A percentile compares a stretch with the other conserved stretches of the same genome.
phyloP scores from a whole-genome alignment of 1,284 basidiomycete genomes.

The Heterobasidion annosum region DNA sequence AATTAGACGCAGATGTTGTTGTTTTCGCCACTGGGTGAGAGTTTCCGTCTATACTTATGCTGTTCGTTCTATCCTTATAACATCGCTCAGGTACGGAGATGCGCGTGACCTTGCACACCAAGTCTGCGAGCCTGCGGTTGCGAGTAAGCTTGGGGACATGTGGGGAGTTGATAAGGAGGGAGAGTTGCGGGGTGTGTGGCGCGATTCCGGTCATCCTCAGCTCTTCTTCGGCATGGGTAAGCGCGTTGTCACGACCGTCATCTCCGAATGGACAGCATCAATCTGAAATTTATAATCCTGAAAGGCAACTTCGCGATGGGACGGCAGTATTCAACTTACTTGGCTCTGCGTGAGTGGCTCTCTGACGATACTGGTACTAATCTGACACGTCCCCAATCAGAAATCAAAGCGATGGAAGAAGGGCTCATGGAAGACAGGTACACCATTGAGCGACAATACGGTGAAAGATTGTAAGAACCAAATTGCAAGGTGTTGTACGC shows the following conservation, averaged over 20 bases:
- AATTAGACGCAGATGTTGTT: slow-evolving; percentile 58
- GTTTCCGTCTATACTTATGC: slow-evolving; percentile 2
- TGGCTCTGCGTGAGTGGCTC: slow-evolving; percentile 44
- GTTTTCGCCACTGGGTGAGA: slow-evolving; percentile 56
- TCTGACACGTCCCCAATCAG: slow-evolving; percentile 15
- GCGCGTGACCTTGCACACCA: slow-evolving; percentile 28
- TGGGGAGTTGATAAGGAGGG: slow-evolving; percentile 54
- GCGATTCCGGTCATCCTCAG: slow-evolving; percentile 40
- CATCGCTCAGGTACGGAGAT: slow-evolving; percentile 27
- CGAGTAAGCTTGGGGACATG: slow-evolving; percentile 33
- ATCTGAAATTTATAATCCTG: slow-evolving; percentile 1
- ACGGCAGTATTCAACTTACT: slow-evolving; percentile 46
- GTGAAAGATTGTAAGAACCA: neutral
- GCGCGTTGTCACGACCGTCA: slow-evolving; percentile 4
- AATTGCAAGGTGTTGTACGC: too few species aligned
- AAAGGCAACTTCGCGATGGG: slow-evolving; percentile 43
- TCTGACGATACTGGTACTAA: neutral
- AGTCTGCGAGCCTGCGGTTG: slow-evolving; percentile 41
- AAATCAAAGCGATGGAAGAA: slow-evolving; percentile 53
- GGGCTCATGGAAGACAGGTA: slow-evolving; percentile 37
- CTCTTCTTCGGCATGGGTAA: slow-evolving; percentile 51
- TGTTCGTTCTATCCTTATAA: neutral
- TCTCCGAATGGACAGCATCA: neutral
- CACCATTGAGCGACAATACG: neutral
- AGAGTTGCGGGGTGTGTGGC: slow-evolving; percentile 42